Evolutionary conservation across 2,329 filamentous ascomycete genomes (phyloP).

Genomic region (Mycosphaerella arachidis): DNA sequence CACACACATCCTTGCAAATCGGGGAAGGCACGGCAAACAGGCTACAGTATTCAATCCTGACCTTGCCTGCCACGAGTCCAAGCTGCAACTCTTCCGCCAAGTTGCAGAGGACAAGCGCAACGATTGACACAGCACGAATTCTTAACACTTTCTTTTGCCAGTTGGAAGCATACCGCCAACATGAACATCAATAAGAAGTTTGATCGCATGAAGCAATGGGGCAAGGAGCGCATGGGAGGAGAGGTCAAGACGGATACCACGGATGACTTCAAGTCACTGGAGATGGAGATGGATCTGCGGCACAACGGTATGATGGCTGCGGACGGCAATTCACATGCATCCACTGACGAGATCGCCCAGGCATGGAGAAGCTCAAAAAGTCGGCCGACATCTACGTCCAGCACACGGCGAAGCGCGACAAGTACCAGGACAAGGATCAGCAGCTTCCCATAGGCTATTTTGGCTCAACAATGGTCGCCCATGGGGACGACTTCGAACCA

Average conservation of each 20-base stretch:
- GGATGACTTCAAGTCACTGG: conserved; percentile 86
- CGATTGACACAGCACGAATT: background rate
- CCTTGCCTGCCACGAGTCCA: background rate
- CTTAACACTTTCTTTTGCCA: background rate
- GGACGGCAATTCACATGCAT: background rate
- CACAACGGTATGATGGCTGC: conserved; percentile 65
- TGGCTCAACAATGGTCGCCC: conserved; percentile 77
- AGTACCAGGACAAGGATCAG: conserved; percentile 85
- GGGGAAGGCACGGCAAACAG: background rate
- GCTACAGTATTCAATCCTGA: background rate
- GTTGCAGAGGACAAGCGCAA: background rate
- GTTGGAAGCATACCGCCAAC: conserved; percentile 15
- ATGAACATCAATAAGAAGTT: conserved; percentile 76
- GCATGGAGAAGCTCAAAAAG: conserved; percentile 83
- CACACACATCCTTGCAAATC: background rate
- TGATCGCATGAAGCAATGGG: conserved; percentile 96
- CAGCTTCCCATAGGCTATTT: conserved; percentile 72
- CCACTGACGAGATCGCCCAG: conserved; percentile 43
- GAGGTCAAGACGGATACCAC: conserved; percentile 82
- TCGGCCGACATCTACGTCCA: conserved; percentile 85
- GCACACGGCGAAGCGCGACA: conserved; percentile 76
- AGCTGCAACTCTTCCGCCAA: background rate
- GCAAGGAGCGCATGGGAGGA: conserved; percentile 89
- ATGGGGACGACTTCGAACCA: conserved; percentile 87
- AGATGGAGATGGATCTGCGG: conserved; percentile 83